Evolutionary conservation across 805 yeast species (phyloP), one percentile per base, ranked within the genome.

Genomic region (Kodamaea hsintzibuensis): DNA sequence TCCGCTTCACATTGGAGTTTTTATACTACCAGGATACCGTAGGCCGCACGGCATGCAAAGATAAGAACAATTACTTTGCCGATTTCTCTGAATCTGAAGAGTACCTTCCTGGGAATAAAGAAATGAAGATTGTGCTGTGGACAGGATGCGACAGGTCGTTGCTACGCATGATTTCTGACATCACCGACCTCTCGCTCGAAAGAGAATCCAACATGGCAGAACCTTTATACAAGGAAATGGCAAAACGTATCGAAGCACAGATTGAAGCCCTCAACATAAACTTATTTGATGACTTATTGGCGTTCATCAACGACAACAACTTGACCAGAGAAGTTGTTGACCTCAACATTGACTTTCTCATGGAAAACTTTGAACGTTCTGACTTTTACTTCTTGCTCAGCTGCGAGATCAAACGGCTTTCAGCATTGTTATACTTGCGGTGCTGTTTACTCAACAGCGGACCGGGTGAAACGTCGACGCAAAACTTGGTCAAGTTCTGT

Each of bases 161-260:
- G 44, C 49, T 69, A 1, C 58, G 60, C 37, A 57, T 65, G 7
- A 62, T 70, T 12, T 59, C 70, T 7, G 71, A 69, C 42, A 67
- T 69, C 35, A 70, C 74, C 7, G 73, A 70, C 49, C 56, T 70
- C 37, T 69, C 73, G 6, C 61, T 66, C 42, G 72, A 69, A 50
- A 57, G 70, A 50, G 50, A 45, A 8, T 51, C 56, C 39, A 42
- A 48, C 9, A 55, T 66, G 2, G 33, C 60, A 2, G 60, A 59
- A 33, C 25, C 46, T 3, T 55, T 56, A n/a, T 66, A 61, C 53
- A 13, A 37, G 7, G 45, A 51, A 6, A 42, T 63, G 19, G 55
- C 63, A 35, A 50, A 55, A 14, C 63, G 53, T 16, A 57, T 69
- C 52, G 51, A 55, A 35, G 30, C 42, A 4, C 55, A 58, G 42